Evolutionary conservation across 106 monocot genomes (phyloP).

Genomic region (Dendrobium huoshanense): DNA sequence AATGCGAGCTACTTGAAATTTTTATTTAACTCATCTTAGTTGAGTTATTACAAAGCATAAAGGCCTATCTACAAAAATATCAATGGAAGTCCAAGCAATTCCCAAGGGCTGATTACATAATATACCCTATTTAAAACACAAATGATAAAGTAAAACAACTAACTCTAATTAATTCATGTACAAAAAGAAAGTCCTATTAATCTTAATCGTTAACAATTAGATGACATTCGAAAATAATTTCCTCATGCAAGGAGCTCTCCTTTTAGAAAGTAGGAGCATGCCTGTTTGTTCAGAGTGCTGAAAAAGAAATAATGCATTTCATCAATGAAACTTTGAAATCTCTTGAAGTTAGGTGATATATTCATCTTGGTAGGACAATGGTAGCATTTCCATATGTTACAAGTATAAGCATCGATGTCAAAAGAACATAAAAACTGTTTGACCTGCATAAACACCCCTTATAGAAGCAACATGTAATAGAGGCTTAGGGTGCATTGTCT

Average conservation of each 20-base stretch:
- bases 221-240: not conserved
- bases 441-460: too few species aligned
- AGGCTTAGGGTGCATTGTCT: too few species aligned
- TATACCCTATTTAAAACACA: not conserved
- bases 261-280: not conserved
- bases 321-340: not conserved
- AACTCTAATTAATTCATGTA: not conserved
- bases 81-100: not conserved
- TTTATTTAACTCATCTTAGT: not conserved
- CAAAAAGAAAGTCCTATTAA: not conserved
- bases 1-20: not conserved
- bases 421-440: too few species aligned
- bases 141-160: slow-evolving; percentile 1
- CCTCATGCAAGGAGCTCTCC: not conserved
- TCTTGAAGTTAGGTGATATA: not conserved
- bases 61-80: not conserved
- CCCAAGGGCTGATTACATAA: not conserved
- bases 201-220: not conserved
- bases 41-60: not conserved
- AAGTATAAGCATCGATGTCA: not conserved
- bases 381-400: not conserved
- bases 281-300: not conserved
- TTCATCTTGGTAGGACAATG: not conserved
- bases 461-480: too few species aligned
- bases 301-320: not conserved